Conservation (phyloP, 768 basidiomycete species). For the Auricularia auricula-judae region DNA sequence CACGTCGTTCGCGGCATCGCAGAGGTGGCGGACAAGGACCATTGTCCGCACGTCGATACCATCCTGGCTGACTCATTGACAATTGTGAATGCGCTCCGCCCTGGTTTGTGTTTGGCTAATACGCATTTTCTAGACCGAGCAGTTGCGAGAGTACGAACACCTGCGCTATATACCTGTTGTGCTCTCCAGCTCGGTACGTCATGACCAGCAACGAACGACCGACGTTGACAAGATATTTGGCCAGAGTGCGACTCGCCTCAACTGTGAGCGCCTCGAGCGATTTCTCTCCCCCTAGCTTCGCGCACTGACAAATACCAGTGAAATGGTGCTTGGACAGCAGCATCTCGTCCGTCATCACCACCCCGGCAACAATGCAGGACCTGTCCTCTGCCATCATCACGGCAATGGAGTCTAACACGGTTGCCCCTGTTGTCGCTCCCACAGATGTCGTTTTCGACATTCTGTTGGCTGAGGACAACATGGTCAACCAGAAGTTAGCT, state of each 20-base stretch:
- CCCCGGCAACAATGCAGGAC: conserved; percentile 79
- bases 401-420: conserved; percentile 89
- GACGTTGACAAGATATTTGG: neutral
- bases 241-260: conserved; percentile 39
- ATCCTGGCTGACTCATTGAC: conserved; percentile 86
- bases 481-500: conserved; percentile 92
- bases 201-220: neutral
- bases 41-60: conserved; percentile 83
- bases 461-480: conserved; percentile 91
- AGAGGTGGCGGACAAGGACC: conserved; percentile 74
- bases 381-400: conserved; percentile 86
- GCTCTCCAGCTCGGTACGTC: conserved; percentile 58
- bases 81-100: conserved; percentile 43
- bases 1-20: conserved; percentile 65
- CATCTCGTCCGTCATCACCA: conserved; percentile 89
- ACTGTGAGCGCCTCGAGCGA: conserved; percentile 39
- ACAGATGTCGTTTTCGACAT: conserved; percentile 87
- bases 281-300: conserved; percentile 6
- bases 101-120: neutral
- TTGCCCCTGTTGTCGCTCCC: conserved; percentile 74
- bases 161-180: conserved; percentile 95
- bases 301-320: conserved; percentile 35
- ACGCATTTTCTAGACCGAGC: conserved; percentile 54
- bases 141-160: conserved; percentile 84
- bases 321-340: conserved; percentile 97